Base-by-base conservation (phyloP, 192 early-diverging fungal species). In the Umbelopsis sp. region DNA sequence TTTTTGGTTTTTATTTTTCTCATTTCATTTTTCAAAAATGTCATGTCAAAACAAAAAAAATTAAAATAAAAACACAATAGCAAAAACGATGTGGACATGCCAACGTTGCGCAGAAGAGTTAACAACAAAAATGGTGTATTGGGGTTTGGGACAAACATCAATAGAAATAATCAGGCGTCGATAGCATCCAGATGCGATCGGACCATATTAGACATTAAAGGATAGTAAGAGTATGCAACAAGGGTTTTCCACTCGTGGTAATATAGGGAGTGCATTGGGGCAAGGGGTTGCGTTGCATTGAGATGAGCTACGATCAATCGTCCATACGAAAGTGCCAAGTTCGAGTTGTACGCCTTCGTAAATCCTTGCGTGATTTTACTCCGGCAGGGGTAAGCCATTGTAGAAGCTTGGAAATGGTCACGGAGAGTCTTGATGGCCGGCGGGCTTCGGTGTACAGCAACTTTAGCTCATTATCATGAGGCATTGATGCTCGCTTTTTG, bases 291-390 rank as follows among this genome's bases (percentile, higher is more conserved):
- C 38, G 38, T 6, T 41, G 38, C 8, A 41, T 6, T 38, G 36
- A 38, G 8, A 41, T 11, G 7, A 11, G 5, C 4, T 4, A 5
- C 38, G 14, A 62, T 62, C 31, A 14, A 29, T 62, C 56, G 26
- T 32, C 26, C 29, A 62, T 62, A 20, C 56, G 29, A 16, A 62
- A 11, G n/a, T 62, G 56, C 56, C 56, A 62, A n/a, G 29, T 29
- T 14, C 26, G 56, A 62, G 56, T n/a, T 20, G 56, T 31, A 62
- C 56, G 56, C 56, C 56, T 36, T 26, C 56, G 56, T 62, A 62
- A 32, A 62, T 62, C 56, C n/a, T 62, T 62, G 5, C 56, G 31
- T 29, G 26, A 17, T 62, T 62, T 62, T 11, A 20, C 16, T 14
- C 16, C 56, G 26, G 56, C 26, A 29, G 56, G 56, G 26, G 26